Evolutionary conservation across 257 asterid species (phyloP).

Genomic region (Solanum chiquidenum): DNA sequence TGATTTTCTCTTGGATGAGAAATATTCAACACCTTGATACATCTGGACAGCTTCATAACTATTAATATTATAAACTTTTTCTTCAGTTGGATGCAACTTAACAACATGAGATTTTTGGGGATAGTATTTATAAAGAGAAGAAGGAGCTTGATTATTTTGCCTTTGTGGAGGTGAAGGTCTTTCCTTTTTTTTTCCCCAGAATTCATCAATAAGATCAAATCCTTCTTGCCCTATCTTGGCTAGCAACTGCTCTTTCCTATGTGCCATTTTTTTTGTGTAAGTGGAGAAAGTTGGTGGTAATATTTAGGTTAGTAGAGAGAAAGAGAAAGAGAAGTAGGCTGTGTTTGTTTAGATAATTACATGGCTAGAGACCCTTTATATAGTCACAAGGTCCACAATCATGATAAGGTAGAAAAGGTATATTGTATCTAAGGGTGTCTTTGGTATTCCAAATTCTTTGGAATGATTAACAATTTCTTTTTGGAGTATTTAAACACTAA

Average conservation of each 20-base stretch:
- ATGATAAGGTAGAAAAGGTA: neutral
- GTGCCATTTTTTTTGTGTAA: neutral
- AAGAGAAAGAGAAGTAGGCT: neutral
- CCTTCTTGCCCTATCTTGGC: neutral
- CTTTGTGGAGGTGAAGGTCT: neutral
- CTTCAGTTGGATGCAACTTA: neutral
- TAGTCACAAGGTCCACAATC: neutral
- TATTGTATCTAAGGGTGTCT: neutral
- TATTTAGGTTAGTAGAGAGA: neutral
- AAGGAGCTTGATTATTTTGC: neutral
- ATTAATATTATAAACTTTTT: neutral
- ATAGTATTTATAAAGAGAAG: neutral
- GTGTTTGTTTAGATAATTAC: neutral
- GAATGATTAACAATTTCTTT: neutral
- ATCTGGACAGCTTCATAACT: neutral
- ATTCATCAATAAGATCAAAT: neutral
- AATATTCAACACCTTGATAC: neutral
- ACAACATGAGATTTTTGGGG: neutral
- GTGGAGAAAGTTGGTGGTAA: neutral
- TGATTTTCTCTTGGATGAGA: neutral
- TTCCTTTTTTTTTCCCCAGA: neutral
- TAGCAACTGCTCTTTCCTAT: neutral
- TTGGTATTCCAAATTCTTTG: neutral
- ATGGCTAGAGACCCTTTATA: neutral
- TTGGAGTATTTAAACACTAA: neutral